phyloP scores from a whole-genome alignment of 805 yeast species.

The Hyphopichia homilentoma region DNA sequence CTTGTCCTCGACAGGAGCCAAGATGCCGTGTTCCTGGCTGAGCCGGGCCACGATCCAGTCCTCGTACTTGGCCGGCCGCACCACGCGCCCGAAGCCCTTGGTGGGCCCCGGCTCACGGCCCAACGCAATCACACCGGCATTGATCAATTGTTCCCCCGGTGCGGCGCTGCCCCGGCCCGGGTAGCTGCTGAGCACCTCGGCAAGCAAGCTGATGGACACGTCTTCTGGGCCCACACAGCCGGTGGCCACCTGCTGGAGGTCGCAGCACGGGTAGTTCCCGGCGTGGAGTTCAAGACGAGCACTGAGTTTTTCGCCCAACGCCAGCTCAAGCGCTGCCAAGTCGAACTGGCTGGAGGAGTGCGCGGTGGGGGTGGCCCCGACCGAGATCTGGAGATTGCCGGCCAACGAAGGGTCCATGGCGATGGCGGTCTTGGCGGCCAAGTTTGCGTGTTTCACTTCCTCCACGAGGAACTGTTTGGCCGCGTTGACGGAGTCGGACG shows the following conservation, averaged over 20 bases:
- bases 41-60: constrained; percentile 65
- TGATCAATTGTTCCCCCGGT: constrained; percentile 62
- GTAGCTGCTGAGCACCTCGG: constrained; percentile 54
- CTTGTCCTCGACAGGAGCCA: constrained; percentile 39
- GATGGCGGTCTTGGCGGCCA: constrained; percentile 44
- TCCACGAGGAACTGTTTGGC: constrained; percentile 49
- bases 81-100: constrained; percentile 58
- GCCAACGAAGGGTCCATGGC: constrained; percentile 30
- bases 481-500: constrained; percentile 37
- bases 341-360: constrained; percentile 46
- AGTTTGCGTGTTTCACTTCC: constrained; percentile 55
- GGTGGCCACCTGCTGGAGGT: constrained; percentile 74
- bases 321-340: constrained; percentile 14
- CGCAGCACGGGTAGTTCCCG: constrained; percentile 75
- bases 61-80: constrained; percentile 37
- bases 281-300: constrained; percentile 69
- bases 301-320: constrained; percentile 18
- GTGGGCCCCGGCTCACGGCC: constrained; percentile 60
- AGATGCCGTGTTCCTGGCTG: constrained; percentile 78
- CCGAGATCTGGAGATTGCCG: constrained; percentile 48
- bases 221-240: constrained; percentile 59
- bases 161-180: constrained; percentile 47
- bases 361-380: constrained; percentile 82
- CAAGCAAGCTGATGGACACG: constrained; percentile 56
- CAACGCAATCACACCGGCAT: constrained; percentile 70